Base-by-base conservation (phyloP, 108 stramenopile genomes). In the Cyclotella sp. region DNA sequence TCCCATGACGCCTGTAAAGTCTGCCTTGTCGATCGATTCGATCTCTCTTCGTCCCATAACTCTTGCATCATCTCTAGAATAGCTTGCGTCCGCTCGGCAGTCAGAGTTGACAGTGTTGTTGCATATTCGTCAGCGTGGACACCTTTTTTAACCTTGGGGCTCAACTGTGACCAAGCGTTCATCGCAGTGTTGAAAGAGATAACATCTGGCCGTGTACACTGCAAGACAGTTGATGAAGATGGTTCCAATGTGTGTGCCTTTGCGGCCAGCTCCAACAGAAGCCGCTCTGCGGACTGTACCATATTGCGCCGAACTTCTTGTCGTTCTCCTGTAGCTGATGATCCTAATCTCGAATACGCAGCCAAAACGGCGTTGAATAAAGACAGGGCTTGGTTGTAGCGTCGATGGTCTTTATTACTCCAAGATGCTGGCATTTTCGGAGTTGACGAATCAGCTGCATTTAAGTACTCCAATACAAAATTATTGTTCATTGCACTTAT, bases 61-160 rank as follows among this genome's bases (percentile, higher is more conserved):
- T 75, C 74, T 42, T 75, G 68, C 81, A 82, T 82, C 68, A 75
- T 55, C 18, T 70, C 75, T 15, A 82, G 60, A 18, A 82, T 82
- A 9, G 69, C 28, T 22, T 72, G 60, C 1, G 70, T 67, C 43
- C 81, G 45, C 63, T 75, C 81, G 14, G 81, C 81, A 0, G 59
- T 53, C 0, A 68, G 68, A 28, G 46, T 71, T 21, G 74, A 66
- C 30, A 76, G 19, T 12, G 59, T 21, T 12, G 43, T 45, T 30
- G 68, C 51, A 41, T 73, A 44, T n/a, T 57, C 52, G 39, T 68
- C 43, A 22, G 34, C 27, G 44, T 64, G 57, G 46, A 11, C 29
- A 19, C 1, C 12, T 14, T 41, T 26, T 51, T 47, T 58, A 44
- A 30, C 67, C n/a, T 22, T 70, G 30, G 70, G 63, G 34, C 63